Evolutionary conservation across 495 filamentous ascomycete species (phyloP).

Genomic region (Hypoxylon perforatum): DNA sequence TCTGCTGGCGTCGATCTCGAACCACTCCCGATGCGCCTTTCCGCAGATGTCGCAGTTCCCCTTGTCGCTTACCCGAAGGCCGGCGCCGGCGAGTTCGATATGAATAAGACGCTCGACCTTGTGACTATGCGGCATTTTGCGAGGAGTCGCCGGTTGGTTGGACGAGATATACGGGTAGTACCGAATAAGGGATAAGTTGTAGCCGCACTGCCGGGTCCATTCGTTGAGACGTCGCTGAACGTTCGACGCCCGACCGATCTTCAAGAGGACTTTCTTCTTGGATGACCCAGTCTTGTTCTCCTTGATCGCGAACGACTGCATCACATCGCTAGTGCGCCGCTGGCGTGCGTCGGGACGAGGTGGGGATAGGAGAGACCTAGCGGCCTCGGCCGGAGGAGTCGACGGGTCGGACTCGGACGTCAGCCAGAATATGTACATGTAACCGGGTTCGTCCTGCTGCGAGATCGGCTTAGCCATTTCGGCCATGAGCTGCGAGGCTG

Average conservation of each 20-base stretch:
- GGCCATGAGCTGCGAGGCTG: constrained; percentile 70
- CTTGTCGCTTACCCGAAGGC: constrained; percentile 66
- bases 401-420: constrained; percentile 65
- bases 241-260: constrained; percentile 91
- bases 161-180: constrained; percentile 89
- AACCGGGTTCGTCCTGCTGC: constrained; percentile 81
- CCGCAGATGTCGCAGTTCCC: constrained; percentile 80
- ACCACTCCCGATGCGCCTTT: constrained; percentile 94
- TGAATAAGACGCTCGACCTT: constrained; percentile 93
- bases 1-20: constrained; percentile 83
- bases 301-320: constrained; percentile 64
- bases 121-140: constrained; percentile 88
- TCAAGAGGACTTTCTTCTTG: constrained; percentile 74
- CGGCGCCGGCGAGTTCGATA: constrained; percentile 79
- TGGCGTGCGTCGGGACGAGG: constrained; percentile 57
- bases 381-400: constrained; percentile 66
- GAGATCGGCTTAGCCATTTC: constrained; percentile 89
- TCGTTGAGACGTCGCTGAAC: constrained; percentile 91
- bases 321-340: constrained; percentile 73
- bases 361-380: constrained; percentile 66
- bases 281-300: constrained; percentile 38
- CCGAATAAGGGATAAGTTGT: constrained; percentile 84
- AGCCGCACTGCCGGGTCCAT: constrained; percentile 92
- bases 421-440: constrained; percentile 98
- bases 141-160: constrained; percentile 46